A percentile compares a stretch with the other conserved stretches of the same genome.
Conservation (phyloP, 768 basidiomycete species). For the Panellus pusillus region DNA sequence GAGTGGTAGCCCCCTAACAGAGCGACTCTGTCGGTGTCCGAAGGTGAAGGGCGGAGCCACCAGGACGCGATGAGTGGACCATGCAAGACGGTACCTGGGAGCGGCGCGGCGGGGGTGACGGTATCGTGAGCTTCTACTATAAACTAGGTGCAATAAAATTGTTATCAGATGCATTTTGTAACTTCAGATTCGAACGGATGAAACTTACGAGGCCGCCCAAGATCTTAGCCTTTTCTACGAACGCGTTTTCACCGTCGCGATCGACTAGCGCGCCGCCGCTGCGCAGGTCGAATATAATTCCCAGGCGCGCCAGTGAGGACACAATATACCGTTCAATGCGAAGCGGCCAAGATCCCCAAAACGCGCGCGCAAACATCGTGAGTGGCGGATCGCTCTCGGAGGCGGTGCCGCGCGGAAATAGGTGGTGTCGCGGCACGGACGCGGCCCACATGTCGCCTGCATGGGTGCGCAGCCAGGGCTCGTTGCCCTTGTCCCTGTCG, state of each 20-base stretch:
- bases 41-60: neutral
- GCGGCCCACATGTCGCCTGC: slow-evolving; percentile 9
- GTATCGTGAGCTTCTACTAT: slow-evolving; percentile 8
- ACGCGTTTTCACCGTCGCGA: neutral
- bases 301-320: neutral
- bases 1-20: slow-evolving; percentile 11
- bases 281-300: neutral
- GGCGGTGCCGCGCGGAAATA: neutral
- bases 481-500: neutral
- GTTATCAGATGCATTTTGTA: no score
- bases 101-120: neutral
- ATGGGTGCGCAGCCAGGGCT: slow-evolving; percentile 3
- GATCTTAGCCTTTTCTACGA: neutral
- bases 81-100: neutral
- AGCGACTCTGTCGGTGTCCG: neutral
- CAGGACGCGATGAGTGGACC: slow-evolving; percentile 4
- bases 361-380: slow-evolving; percentile 7
- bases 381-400: neutral
- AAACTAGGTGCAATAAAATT: neutral
- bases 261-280: neutral
- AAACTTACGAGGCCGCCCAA: slow-evolving; percentile 5
- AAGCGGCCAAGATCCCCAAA: slow-evolving; percentile 7
- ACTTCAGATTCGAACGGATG: neutral
- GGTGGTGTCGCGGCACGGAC: slow-evolving; percentile 2
- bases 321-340: slow-evolving; percentile 4